phyloP scores from a whole-genome alignment of 202 grass and related monocot genomes.

The Sporobolus alterniflorus region DNA sequence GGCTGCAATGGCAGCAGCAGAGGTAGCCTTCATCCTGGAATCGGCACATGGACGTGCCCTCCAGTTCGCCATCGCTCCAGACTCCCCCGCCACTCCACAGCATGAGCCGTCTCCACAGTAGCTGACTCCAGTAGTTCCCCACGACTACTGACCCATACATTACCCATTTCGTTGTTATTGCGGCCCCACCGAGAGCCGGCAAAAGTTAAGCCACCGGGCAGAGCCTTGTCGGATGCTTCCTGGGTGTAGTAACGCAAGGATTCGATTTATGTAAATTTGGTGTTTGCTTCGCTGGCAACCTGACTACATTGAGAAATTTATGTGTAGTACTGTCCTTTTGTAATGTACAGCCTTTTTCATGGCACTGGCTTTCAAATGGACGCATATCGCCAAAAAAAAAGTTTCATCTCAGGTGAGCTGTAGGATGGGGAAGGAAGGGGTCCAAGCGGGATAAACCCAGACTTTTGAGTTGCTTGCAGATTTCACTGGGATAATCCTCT shows the following conservation, averaged over 20 bases:
- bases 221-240: constrained; percentile 18
- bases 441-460: not conserved
- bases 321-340: not conserved
- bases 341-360: not conserved
- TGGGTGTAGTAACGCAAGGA: constrained; percentile 10
- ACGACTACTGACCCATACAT: constrained; percentile 11
- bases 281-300: not conserved
- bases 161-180: not conserved
- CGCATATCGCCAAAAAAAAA: not conserved
- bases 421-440: not conserved
- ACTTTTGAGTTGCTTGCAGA: too few relatives aligned
- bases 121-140: constrained; percentile 28
- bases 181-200: too few relatives aligned
- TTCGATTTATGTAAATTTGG: constrained; percentile 47
- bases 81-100: constrained; percentile 88
- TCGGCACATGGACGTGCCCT: constrained; percentile 55
- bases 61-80: constrained; percentile 87
- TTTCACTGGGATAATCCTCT: too few relatives aligned
- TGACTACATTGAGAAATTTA: not conserved
- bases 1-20: constrained; percentile 72
- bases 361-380: not conserved
- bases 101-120: constrained; percentile 65
- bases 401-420: not conserved
- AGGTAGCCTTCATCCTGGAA: constrained; percentile 95
- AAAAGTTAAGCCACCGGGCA: too few relatives aligned